Evolutionary conservation across 371 early-diverging fungal genomes (phyloP).

Genomic region (Mucor lusitanicus): DNA sequence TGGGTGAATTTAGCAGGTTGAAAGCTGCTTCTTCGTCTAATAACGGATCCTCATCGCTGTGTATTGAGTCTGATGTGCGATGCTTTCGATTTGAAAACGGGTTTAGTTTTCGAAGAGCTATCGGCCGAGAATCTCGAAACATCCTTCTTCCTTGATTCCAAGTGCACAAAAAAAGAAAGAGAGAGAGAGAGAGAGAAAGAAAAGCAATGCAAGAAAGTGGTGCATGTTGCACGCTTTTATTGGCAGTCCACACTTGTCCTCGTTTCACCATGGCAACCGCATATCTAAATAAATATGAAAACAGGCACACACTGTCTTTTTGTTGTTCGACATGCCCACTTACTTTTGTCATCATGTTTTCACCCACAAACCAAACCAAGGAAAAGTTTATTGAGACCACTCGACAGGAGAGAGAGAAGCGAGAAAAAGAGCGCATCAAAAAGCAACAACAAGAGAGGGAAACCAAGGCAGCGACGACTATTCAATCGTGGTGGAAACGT

Average conservation of each 20-base stretch:
- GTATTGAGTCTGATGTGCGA: constrained; percentile 44
- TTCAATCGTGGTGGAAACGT: constrained; percentile 42
- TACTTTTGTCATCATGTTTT: constrained; percentile 31
- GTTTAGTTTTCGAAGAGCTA: constrained; percentile 46
- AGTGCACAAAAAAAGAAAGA: not conserved
- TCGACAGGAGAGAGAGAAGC: constrained; percentile 38
- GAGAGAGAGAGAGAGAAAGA: not conserved
- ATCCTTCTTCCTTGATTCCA: not conserved
- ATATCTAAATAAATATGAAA: too few relatives aligned
- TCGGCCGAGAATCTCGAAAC: constrained; percentile 36
- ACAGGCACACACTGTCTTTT: too few relatives aligned
- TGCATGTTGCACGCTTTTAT: not conserved
- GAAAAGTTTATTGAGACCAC: constrained; percentile 40
- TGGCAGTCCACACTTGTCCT: not conserved
- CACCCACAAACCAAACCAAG: constrained; percentile 32
- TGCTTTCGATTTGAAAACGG: constrained; percentile 42
- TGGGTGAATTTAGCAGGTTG: constrained; percentile 3
- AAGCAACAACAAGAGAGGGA: constrained; percentile 11
- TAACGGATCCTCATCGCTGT: constrained; percentile 49
- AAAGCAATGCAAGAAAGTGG: not conserved
- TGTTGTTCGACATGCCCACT: not conserved
- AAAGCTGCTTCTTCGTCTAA: constrained; percentile 46
- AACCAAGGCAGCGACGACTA: constrained; percentile 19
- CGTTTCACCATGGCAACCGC: not conserved
- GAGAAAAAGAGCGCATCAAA: constrained; percentile 35